Evolutionary conservation across 2,329 filamentous ascomycete species (phyloP).

Genomic region (Bipolaris oryzae): DNA sequence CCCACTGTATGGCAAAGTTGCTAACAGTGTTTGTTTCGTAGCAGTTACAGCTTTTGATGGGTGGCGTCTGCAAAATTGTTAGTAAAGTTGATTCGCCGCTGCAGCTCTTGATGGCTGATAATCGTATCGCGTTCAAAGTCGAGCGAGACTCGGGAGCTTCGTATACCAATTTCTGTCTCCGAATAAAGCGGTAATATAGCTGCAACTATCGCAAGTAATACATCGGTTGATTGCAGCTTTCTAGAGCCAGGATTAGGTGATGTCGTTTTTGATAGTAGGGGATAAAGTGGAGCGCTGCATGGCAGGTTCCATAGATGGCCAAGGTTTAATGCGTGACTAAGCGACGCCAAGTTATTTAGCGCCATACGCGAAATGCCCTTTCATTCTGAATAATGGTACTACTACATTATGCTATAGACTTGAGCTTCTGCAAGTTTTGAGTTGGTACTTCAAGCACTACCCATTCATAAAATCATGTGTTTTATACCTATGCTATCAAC

Average conservation of each 20-base stretch:
- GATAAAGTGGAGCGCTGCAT: conserved; percentile 18
- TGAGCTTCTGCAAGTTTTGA: not conserved
- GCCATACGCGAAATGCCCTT: not conserved
- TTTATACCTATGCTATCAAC: not conserved
- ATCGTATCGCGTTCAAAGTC: conserved; percentile 7
- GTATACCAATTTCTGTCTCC: conserved; percentile 5
- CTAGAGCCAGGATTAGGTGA: conserved; percentile 2
- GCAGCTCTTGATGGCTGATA: conserved; percentile 11
- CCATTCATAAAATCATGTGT: not conserved
- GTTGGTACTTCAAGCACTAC: not conserved
- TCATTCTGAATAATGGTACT: not conserved
- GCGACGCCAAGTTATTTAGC: conserved; percentile 16
- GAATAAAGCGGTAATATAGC: not conserved
- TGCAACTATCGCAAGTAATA: not conserved
- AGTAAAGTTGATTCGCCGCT: conserved; percentile 6
- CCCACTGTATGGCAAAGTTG: not conserved
- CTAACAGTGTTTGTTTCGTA: not conserved
- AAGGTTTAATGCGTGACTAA: conserved; percentile 16
- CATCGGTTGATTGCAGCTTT: not conserved
- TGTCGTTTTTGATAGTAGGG: conserved; percentile 12
- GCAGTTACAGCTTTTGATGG: not conserved
- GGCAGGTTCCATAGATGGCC: conserved; percentile 14
- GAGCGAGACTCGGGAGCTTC: conserved; percentile 7
- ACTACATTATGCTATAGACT: not conserved
- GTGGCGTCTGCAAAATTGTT: conserved; percentile 5